These are phyloP conservation scores for Serendipita vermifera DNA, from an alignment of 768 basidiomycete species.

Conservation along the genomic window DNA sequence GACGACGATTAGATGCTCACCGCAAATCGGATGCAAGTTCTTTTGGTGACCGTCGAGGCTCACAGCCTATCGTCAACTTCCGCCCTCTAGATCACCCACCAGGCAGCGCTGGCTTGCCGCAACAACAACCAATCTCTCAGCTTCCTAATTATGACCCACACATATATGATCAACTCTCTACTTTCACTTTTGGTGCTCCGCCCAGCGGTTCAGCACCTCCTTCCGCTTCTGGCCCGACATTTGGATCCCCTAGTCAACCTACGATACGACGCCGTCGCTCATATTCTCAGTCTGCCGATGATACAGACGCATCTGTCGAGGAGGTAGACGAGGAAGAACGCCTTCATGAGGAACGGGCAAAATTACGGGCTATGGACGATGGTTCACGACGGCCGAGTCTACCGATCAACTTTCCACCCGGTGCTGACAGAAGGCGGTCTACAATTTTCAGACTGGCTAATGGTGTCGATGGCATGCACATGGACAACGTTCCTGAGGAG, in stretches of 20 bases:
- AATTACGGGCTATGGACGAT: slow-evolving; percentile 34
- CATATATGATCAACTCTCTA: slow-evolving; percentile 6
- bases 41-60: background rate
- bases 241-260: background rate
- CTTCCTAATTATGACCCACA: slow-evolving; percentile 8
- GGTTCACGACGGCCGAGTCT: slow-evolving; percentile 31
- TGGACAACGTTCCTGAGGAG: slow-evolving; percentile 1
- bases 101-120: slow-evolving; percentile 2
- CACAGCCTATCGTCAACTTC: background rate
- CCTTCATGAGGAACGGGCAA: slow-evolving; percentile 24
- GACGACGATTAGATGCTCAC: background rate
- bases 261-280: background rate
- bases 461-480: background rate
- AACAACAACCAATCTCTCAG: background rate
- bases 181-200: slow-evolving; percentile 5
- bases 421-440: background rate
- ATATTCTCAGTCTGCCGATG: background rate
- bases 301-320: slow-evolving; percentile 15
- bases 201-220: background rate
- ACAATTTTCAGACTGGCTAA: background rate
- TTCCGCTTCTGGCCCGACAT: background rate
- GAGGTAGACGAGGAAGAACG: slow-evolving; percentile 27
- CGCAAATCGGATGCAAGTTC: slow-evolving; percentile 4
- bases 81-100: slow-evolving; percentile 6
- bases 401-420: slow-evolving; percentile 23